Base-by-base conservation (phyloP, 352 stramenopile species). In the Globisporangium viniferum region DNA sequence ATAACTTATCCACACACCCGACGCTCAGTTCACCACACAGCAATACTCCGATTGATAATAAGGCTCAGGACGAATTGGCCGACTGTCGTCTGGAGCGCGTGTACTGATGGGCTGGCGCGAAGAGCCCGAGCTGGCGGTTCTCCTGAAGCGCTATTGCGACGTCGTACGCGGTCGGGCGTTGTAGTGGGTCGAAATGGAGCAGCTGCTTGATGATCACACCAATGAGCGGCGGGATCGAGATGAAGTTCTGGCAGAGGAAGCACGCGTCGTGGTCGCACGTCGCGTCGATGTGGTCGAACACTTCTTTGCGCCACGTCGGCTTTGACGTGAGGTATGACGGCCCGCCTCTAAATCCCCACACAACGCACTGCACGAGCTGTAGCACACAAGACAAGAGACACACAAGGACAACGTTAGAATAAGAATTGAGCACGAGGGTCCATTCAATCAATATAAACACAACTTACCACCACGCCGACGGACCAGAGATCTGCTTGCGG, bases 221-320 rank as follows among this genome's bases (percentile, higher is more conserved):
- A 18, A 92, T 84, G 2, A 93, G 71, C 22, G 83, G 83, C 20
- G 88, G 86, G 55, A 95, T 92, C 46, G 79, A 75, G 29, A 95
- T 91, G 57, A 93, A 91, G 68, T 95, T 92, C 31, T 82, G 57
- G 68, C 88, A 95, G 14, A 94, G 71, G 66, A 87, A 75, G 59
- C 88, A 95, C 46, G 73, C 67, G 33, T 77, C 76, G 15, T 74
- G 71, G 46, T 79, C 79, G 70, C 84, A 93, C 20, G 64, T 77
- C 12, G 76, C 83, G 35, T 93, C 84, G 27, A 92, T 91, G 70
- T 95, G 88, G 20, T 66, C 71, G 66, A 93, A 90, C n/a, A 95
- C 77, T 9, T 91, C 78, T 68, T 77, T 75, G 15, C 86, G 77
- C 86, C 85, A 95, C 63, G 90, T 90, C 10, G 77, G 78, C 24